Evolutionary conservation across 2,329 filamentous ascomycete species (phyloP), one percentile per base, ranked within the genome.

Genomic region (Penicillium expansum): DNA sequence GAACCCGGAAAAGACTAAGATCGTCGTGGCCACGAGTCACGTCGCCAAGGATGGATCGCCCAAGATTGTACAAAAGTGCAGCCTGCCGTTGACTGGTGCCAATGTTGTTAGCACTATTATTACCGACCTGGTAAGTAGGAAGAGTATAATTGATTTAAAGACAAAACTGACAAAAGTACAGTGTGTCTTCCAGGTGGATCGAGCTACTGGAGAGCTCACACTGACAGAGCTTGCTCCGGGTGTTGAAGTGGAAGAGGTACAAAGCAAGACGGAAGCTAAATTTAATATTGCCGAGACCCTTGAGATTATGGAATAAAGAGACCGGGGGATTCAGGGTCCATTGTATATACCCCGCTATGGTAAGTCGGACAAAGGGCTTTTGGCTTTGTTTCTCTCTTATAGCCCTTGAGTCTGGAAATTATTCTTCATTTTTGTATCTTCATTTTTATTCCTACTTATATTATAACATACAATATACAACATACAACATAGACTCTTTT

Each of bases 111-210:
- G 85, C 77, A 88, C 85, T 3, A 88, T 90, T 56, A 88, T 89
- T 56, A 90, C 86, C 0, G 87, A 94, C 63, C 72, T 93, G 69
- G 86, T 87, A 71, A 76, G 84, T 80, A 6, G 9, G 42, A n/a
- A 42, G 10, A 11, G 1, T 5, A 7, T 7, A 13, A 22, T 35
- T 3, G 9, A 20, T 53, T 5, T 7, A 4, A 4, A 22, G 20
- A 3, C 16, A 13, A 14, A n/a, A 30, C 55, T 57, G 22, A 60
- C 18, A 37, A 51, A 42, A 2, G 90, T 63, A 9, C 71, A 92
- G 82, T 82, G 82, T 64, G 86, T 89, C 0, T 89, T 89, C 69
- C 84, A 92, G 62, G 90, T 95, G 43, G 88, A 94, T 69, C 80
- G 87, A 38, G 73, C 72, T 30, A 82, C 83, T 20, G 77, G 71